Conservation (phyloP, 495 filamentous ascomycete species). For the Tetracladium marchalianum region DNA sequence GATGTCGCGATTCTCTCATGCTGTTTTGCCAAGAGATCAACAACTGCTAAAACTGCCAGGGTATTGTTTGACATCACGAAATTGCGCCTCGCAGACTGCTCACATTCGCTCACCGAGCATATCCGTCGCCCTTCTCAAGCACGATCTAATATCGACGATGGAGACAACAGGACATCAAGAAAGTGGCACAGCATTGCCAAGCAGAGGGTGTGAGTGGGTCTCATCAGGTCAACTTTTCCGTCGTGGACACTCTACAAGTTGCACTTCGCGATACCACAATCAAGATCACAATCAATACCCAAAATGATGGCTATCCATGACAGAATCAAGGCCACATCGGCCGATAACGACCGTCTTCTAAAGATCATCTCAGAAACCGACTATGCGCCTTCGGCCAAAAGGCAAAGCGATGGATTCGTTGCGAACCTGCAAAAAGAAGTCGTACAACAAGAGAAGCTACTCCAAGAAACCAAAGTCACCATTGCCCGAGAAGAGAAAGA, state of each 20-base stretch:
- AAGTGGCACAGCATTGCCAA: no score
- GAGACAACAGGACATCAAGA: no score
- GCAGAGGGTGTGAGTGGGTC: no score
- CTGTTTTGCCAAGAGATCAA: no score
- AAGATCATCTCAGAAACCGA: constrained; percentile 18
- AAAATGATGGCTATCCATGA: constrained; percentile 2
- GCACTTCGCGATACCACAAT: neutral
- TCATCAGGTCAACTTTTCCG: no score
- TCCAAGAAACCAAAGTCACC: constrained; percentile 12
- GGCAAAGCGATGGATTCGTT: constrained; percentile 30
- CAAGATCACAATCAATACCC: neutral
- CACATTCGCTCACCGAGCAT: no score
- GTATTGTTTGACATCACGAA: no score
- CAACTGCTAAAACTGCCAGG: no score
- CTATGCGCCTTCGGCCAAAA: constrained; percentile 27
- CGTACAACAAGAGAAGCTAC: constrained; percentile 6
- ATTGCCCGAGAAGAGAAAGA: constrained; percentile 32
- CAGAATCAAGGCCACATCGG: neutral
- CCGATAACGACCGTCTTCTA: constrained; percentile 7
- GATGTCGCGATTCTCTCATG: no score
- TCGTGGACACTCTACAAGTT: neutral
- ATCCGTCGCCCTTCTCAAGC: no score
- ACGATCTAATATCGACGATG: no score
- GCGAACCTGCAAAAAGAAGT: constrained; percentile 27
- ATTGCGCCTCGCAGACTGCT: no score